Conservation (phyloP, 805 yeast genomes). For the Metahyphopichia silvanorum region DNA sequence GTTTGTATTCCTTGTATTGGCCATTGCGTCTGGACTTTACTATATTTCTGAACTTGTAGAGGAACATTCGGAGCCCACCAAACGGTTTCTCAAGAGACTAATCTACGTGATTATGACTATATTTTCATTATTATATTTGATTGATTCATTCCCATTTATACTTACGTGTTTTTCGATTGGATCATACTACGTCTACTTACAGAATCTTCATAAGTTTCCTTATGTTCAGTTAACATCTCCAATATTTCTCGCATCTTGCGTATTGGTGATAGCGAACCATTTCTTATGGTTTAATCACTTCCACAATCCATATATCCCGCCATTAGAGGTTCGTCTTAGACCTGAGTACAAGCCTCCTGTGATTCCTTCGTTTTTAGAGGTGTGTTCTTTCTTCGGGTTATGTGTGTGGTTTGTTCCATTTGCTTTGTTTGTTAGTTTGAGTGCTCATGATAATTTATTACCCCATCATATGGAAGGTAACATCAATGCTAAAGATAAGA, state of each 20-base stretch:
- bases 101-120: slow-evolving; percentile 60
- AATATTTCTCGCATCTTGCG: slow-evolving; percentile 65
- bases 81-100: slow-evolving; percentile 57
- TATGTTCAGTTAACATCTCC: slow-evolving; percentile 73
- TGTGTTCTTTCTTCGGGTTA: slow-evolving; percentile 92
- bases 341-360: slow-evolving; percentile 61
- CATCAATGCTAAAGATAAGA: slow-evolving; percentile 17
- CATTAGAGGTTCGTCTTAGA: slow-evolving; percentile 56
- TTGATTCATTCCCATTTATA: slow-evolving; percentile 78
- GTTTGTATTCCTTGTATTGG: slow-evolving; percentile 36
- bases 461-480: slow-evolving; percentile 51
- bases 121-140: slow-evolving; percentile 55
- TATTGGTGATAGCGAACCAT: slow-evolving; percentile 75
- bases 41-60: slow-evolving; percentile 90
- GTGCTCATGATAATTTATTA: slow-evolving; percentile 86
- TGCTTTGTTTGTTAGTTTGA: slow-evolving; percentile 82
- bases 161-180: slow-evolving; percentile 64
- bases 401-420: slow-evolving; percentile 95
- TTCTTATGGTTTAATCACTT: slow-evolving; percentile 88
- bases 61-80: slow-evolving; percentile 86
- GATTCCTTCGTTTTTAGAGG: slow-evolving; percentile 80
- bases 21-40: slow-evolving; percentile 88
- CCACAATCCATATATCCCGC: slow-evolving; percentile 67
- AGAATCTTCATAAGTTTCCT: slow-evolving; percentile 80
- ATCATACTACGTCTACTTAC: slow-evolving; percentile 71